A percentile compares a stretch with the other conserved stretches of the same genome.
phyloP scores from a whole-genome alignment of 495 filamentous ascomycete genomes.

The Haplographium delicatum region DNA sequence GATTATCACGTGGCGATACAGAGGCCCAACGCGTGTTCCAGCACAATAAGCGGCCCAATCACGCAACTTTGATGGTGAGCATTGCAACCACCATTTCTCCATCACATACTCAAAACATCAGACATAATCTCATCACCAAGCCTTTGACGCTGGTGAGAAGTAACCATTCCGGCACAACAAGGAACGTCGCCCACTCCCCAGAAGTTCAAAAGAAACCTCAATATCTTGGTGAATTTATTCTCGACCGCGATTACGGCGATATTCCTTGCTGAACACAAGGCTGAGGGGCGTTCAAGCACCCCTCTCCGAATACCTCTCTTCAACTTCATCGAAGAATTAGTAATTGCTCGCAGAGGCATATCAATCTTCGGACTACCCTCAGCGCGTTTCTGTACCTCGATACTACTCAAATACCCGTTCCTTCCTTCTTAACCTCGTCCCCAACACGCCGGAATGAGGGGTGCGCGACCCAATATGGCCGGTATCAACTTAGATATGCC shows the following conservation, averaged over 20 bases:
- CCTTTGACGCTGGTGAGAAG: neutral
- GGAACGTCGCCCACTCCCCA: neutral
- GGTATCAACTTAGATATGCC: slow-evolving; percentile 13
- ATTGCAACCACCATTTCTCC: slow-evolving; percentile 9
- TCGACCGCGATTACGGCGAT: neutral
- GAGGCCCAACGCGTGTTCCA: no score
- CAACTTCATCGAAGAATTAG: neutral
- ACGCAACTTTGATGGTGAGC: neutral
- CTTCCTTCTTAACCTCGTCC: neutral
- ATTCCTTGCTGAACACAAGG: neutral
- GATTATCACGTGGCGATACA: neutral
- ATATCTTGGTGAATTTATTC: neutral
- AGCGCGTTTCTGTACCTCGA: neutral
- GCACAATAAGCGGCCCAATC: slow-evolving; percentile 15
- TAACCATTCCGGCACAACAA: neutral
- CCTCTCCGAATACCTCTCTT: neutral
- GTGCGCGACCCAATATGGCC: slow-evolving; percentile 11
- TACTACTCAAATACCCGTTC: neutral
- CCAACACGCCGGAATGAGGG: slow-evolving; percentile 18
- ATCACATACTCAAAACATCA: slow-evolving; percentile 17
- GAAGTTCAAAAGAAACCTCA: neutral
- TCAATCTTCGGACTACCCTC: neutral
- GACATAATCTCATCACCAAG: slow-evolving; percentile 23
- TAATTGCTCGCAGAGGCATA: neutral
- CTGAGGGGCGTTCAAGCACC: neutral